Conservation (phyloP, 257 asterid species). For the Prunella vulgaris region DNA sequence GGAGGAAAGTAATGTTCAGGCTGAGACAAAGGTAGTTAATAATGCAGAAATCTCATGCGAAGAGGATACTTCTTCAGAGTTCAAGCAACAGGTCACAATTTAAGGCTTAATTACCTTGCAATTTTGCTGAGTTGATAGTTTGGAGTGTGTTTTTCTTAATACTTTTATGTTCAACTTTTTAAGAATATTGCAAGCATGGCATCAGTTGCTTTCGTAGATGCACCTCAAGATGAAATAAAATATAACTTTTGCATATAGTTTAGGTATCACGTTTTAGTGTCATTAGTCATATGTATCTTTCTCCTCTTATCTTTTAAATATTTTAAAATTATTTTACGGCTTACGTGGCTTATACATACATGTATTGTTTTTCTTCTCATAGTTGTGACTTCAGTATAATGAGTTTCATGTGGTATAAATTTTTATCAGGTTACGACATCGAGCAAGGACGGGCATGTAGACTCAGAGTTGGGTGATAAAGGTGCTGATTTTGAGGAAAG, state of each 20-base stretch:
- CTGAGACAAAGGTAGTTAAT: slow-evolving; percentile 23
- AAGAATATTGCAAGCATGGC: background rate
- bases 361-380: background rate
- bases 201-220: background rate
- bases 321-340: background rate
- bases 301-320: background rate
- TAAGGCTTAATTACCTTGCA: background rate
- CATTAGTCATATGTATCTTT: background rate
- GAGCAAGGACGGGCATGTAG: slow-evolving; percentile 5
- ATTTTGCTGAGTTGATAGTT: background rate
- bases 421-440: slow-evolving; percentile 17
- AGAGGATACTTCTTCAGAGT: slow-evolving; percentile 20
- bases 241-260: background rate
- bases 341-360: background rate
- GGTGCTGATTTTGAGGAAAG: slow-evolving; percentile 20
- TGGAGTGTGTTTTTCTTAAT: background rate
- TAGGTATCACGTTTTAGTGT: background rate
- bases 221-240: background rate
- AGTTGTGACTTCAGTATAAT: background rate
- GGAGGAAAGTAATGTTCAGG: slow-evolving; percentile 29
- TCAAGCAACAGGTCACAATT: background rate
- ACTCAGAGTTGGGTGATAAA: background rate
- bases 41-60: slow-evolving; percentile 36
- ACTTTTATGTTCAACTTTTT: background rate
- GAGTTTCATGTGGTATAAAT: background rate